Evolutionary conservation across 176 grass and related monocot species (phyloP), one percentile per base, ranked within the genome.

Genomic region (Alopecurus myosuroides): DNA sequence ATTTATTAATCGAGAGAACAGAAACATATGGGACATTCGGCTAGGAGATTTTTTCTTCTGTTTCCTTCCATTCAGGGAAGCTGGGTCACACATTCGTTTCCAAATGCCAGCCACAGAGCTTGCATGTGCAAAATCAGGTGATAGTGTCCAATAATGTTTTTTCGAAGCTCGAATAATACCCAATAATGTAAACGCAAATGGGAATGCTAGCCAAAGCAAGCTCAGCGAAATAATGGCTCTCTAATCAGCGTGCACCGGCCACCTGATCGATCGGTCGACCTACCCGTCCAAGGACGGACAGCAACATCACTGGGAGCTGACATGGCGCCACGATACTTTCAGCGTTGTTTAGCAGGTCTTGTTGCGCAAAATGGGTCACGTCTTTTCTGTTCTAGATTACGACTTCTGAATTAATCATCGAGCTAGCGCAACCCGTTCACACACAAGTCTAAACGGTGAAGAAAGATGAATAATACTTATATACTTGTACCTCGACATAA

Each of bases 221-320:
- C 20, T 49, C 12, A 7, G 36, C 15, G 71, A 17, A 29, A 73
- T 74, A 74, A 74, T 74, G 70, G 6, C 7, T 31, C 42, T 29
- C 42, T 70, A 74, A 49, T 74, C 70, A 74, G 44, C 11, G 40
- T 57, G 58, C 82, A 80, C 71, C 70, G 84, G 35, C 69, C 86
- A 89, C 88, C 77, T 85, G 85, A 84, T 81, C 28, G 74, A 61
- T 64, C 65, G 14, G 7, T 29, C 79, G 25, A 34, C 18, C 76
- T 70, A 19, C 23, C 3, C 11, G 4, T n/a, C 73, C 17, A 80
- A 26, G 26, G 37, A 70, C 76, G 12, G 67, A 68, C 79, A 42
- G 65, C 80, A 55, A 78, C 63, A 31, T 5, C 2, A 70, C 71
- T 31, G 44, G 26, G 39, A 52, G 20, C 17, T 61, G 74, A 75